phyloP scores from a whole-genome alignment of 306 rosid genomes.

The Oxytropis ochrocephala region DNA sequence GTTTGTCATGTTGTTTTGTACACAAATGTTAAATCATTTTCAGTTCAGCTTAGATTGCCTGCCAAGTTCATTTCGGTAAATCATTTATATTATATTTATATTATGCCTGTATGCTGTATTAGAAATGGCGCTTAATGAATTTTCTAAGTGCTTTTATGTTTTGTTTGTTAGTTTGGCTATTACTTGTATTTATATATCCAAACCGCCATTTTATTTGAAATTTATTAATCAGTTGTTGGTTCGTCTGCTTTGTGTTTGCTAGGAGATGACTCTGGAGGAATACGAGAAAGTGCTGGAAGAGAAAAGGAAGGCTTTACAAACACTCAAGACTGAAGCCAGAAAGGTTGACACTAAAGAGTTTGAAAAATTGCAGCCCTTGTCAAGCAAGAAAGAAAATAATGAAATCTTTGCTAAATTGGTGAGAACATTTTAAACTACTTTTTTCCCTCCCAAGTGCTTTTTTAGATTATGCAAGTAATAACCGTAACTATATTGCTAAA shows the following conservation, averaged over 20 bases:
- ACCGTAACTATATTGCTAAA: neutral
- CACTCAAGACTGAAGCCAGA: slow-evolving; percentile 62
- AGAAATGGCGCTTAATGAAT: neutral
- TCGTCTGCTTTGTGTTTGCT: neutral
- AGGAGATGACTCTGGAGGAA: slow-evolving; percentile 98
- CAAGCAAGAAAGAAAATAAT: slow-evolving; percentile 64
- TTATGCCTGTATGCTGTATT: neutral
- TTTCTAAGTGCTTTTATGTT: neutral
- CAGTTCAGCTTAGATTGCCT: neutral
- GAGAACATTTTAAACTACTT: neutral
- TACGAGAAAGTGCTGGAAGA: slow-evolving; percentile 84
- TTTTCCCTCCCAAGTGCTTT: neutral
- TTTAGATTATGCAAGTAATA: neutral
- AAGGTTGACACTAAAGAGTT: slow-evolving; percentile 74
- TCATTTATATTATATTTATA: neutral
- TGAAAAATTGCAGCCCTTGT: slow-evolving; percentile 74
- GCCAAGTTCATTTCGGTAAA: neutral
- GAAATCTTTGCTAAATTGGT: slow-evolving; percentile 87
- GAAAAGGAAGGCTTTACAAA: slow-evolving; percentile 68
- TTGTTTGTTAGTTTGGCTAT: too few relatives aligned
- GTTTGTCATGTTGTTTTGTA: neutral
- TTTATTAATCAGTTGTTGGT: neutral
- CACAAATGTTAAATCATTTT: neutral
- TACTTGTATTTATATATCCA: too few relatives aligned
- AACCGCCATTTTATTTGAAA: too few relatives aligned